phyloP scores from a whole-genome alignment of 352 stramenopile species.

The Phytopythium aichiense region DNA sequence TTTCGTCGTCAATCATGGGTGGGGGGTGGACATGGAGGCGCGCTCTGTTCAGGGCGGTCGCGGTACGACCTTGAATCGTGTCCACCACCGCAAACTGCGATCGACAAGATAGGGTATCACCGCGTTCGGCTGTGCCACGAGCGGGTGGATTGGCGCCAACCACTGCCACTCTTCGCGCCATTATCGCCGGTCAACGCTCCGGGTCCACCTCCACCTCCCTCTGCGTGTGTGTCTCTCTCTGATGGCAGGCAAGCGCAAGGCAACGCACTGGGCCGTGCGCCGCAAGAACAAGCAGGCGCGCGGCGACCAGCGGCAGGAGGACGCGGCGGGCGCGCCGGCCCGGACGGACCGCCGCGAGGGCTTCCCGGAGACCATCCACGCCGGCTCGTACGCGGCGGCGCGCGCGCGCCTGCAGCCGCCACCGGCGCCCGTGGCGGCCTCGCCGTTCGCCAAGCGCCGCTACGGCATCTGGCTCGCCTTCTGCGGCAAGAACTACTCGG shows the following conservation, averaged over 20 bases:
- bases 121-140: neutral
- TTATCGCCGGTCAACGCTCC: too few relatives aligned
- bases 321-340: conserved; percentile 7
- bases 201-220: too few relatives aligned
- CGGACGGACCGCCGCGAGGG: conserved; percentile 45
- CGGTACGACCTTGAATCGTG: neutral
- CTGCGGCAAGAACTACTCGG: conserved; percentile 87
- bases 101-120: neutral
- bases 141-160: neutral
- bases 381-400: conserved; percentile 72
- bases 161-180: neutral
- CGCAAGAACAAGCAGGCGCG: conserved; percentile 75
- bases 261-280: conserved; percentile 65
- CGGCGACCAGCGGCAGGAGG: conserved; percentile 14
- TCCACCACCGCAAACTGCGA: too few relatives aligned
- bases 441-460: conserved; percentile 36
- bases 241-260: conserved; percentile 51
- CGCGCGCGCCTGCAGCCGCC: conserved; percentile 15
- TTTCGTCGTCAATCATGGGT: neutral
- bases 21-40: conserved; percentile 1
- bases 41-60: neutral
- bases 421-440: neutral
- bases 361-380: conserved; percentile 59
- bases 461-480: conserved; percentile 87
- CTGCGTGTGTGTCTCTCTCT: neutral